A percentile compares a stretch with the other conserved stretches of the same genome.
Conservation (phyloP, 2,329 filamentous ascomycete genomes). For the Raffaelea albimanens region DNA sequence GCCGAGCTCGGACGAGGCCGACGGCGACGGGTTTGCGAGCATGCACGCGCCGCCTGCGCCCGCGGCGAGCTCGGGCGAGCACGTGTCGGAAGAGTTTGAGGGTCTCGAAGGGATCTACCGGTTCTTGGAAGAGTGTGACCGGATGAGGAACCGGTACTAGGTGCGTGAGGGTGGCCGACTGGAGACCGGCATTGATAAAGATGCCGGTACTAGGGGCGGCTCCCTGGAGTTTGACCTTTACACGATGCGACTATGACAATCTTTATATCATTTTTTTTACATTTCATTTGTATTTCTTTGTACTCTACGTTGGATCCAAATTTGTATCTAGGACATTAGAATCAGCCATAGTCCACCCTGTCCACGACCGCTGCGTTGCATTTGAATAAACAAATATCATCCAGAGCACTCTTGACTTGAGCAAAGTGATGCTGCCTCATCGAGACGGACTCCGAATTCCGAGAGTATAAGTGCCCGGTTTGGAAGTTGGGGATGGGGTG, state of each 20-base stretch:
- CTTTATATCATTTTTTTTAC: conserved; percentile 1
- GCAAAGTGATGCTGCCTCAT: too few species aligned
- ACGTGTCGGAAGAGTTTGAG: conserved; percentile 39
- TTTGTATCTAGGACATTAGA: too few species aligned
- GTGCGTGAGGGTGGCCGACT: background rate
- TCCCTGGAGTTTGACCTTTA: background rate
- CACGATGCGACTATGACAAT: background rate
- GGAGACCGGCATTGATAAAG: too few species aligned
- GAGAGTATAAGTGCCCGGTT: too few species aligned
- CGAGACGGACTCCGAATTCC: too few species aligned
- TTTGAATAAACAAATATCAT: too few species aligned
- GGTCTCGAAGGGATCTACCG: conserved; percentile 48
- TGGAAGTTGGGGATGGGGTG: too few species aligned
- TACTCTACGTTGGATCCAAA: too few species aligned
- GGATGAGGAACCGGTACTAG: conserved; percentile 13
- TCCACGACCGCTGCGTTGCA: too few species aligned
- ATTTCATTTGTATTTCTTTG: background rate
- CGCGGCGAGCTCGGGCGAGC: conserved; percentile 29
- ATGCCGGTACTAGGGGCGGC: too few species aligned
- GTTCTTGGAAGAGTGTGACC: conserved; percentile 50
- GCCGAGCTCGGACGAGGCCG: conserved; percentile 19
- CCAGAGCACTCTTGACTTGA: too few species aligned
- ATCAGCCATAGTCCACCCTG: too few species aligned
- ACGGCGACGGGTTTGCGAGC: conserved; percentile 33
- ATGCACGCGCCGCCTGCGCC: conserved; percentile 7